Percentiles rank a stretch among this genome's conserved stretches.
These are phyloP conservation scores for Tanacetum coccineum DNA, from an alignment of 129 eudicot genomes.

Conservation along the genomic window DNA sequence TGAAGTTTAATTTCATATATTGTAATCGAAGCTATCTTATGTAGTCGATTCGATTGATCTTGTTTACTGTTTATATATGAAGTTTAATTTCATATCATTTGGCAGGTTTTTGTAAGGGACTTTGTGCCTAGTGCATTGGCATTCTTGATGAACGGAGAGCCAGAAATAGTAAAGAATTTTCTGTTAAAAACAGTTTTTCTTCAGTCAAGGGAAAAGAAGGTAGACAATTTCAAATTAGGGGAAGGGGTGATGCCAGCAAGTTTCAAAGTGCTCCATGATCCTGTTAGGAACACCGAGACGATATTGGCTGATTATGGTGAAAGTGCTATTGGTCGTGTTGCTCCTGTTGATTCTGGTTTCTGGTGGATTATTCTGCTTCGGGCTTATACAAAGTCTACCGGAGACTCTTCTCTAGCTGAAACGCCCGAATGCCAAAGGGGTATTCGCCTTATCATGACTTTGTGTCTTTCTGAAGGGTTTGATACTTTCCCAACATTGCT, in stretches of 20 bases:
- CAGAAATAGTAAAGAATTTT: conserved; percentile 85
- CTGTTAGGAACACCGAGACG: conserved; percentile 68
- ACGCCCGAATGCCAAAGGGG: conserved; percentile 83
- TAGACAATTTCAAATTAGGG: conserved; percentile 83
- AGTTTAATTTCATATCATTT: neutral
- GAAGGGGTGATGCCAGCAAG: conserved; percentile 99
- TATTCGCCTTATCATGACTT: conserved; percentile 66
- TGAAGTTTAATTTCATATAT: neutral
- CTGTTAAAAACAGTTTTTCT: conserved; percentile 75
- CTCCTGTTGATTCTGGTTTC: conserved; percentile 97
- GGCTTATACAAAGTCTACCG: conserved; percentile 90
- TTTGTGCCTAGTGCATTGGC: conserved; percentile 98
- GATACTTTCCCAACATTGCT: conserved; percentile 96
- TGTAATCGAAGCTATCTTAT: no score
- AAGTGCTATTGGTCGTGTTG: conserved; percentile 96
- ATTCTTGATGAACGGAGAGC: conserved; percentile 92
- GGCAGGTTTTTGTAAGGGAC: conserved; percentile 86
- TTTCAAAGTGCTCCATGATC: conserved; percentile 88
- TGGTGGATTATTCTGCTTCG: conserved; percentile 99
- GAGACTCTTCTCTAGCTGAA: conserved; percentile 81
- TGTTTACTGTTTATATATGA: neutral
- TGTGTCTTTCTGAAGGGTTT: conserved; percentile 93
- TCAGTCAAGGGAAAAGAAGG: conserved; percentile 91
- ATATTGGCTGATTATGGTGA: conserved; percentile 91
- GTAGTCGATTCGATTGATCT: neutral